These are phyloP conservation scores for Saccharum officinarum DNA, from an alignment of 176 grass and related monocot genomes.

Conservation along the genomic window DNA sequence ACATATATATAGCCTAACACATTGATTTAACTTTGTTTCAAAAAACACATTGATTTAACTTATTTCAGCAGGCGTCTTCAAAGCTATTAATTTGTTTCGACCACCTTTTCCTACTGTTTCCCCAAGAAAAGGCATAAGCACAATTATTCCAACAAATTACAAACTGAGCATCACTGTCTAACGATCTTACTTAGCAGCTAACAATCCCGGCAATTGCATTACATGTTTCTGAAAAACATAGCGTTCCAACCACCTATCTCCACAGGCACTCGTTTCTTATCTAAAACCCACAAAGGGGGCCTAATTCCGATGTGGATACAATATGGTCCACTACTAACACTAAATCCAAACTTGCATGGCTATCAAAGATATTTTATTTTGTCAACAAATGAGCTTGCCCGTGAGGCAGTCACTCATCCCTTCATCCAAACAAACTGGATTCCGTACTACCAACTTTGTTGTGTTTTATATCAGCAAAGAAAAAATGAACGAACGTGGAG, in stretches of 20 bases:
- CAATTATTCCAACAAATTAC: not conserved
- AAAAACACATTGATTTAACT: not conserved
- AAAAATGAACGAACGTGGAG: not conserved
- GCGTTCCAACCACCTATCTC: slow-evolving; percentile 14
- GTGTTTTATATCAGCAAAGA: not conserved
- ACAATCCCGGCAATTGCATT: not conserved
- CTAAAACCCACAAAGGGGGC: not conserved
- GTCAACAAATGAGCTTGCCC: not conserved
- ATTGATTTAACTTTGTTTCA: not conserved
- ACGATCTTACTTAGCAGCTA: not conserved
- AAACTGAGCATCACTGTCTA: not conserved
- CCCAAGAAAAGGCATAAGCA: not conserved
- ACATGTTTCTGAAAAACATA: not conserved
- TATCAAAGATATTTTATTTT: slow-evolving; percentile 9
- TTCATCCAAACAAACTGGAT: not conserved
- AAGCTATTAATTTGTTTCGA: not conserved
- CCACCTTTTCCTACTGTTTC: not conserved
- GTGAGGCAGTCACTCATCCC: not conserved
- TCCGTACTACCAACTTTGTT: not conserved
- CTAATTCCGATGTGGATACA: slow-evolving; percentile 19
- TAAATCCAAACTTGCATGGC: slow-evolving; percentile 33
- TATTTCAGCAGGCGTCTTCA: not conserved
- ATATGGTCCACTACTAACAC: slow-evolving; percentile 19
- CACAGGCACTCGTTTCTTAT: slow-evolving; percentile 25
- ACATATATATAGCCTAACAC: not conserved